Evolutionary conservation across 306 rosid species (phyloP).

Genomic region (Pterocarpus santalinus): DNA sequence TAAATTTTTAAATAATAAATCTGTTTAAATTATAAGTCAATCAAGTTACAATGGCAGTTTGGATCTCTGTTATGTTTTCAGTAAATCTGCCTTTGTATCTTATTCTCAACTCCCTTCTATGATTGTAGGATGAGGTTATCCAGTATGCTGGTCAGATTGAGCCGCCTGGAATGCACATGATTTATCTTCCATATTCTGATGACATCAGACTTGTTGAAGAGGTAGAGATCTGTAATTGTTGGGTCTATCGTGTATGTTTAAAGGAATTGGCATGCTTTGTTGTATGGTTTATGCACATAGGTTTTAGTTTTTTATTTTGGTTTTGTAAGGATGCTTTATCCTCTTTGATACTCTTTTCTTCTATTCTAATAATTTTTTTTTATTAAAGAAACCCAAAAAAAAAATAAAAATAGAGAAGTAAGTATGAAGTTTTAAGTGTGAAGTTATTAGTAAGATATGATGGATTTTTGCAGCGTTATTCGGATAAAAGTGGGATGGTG

Average conservation of each 20-base stretch:
- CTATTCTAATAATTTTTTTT: background rate
- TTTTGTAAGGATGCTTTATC: background rate
- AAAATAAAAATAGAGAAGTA: constrained; percentile 4
- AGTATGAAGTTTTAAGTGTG: constrained; percentile 37
- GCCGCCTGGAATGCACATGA: constrained; percentile 98
- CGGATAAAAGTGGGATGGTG: constrained; percentile 53
- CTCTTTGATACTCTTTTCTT: background rate
- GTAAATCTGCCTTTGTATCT: constrained; percentile 1
- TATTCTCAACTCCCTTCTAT: constrained; percentile 15
- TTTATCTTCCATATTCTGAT: constrained; percentile 91
- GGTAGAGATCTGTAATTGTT: constrained; percentile 60
- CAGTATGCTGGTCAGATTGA: constrained; percentile 82
- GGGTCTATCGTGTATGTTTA: constrained; percentile 5
- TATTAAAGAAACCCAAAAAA: background rate
- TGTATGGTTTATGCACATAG: background rate
- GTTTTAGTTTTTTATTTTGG: background rate
- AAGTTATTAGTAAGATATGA: constrained; percentile 36
- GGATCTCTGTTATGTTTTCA: background rate
- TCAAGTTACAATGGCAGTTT: constrained; percentile 22
- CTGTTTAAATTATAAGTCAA: constrained; percentile 15
- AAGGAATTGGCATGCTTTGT: background rate
- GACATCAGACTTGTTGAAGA: constrained; percentile 93
- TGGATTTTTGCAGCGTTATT: constrained; percentile 66
- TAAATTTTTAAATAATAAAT: background rate
- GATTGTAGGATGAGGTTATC: constrained; percentile 77